phyloP scores from a whole-genome alignment of 2,329 filamentous ascomycete genomes.

The Fusarium robinianum region DNA sequence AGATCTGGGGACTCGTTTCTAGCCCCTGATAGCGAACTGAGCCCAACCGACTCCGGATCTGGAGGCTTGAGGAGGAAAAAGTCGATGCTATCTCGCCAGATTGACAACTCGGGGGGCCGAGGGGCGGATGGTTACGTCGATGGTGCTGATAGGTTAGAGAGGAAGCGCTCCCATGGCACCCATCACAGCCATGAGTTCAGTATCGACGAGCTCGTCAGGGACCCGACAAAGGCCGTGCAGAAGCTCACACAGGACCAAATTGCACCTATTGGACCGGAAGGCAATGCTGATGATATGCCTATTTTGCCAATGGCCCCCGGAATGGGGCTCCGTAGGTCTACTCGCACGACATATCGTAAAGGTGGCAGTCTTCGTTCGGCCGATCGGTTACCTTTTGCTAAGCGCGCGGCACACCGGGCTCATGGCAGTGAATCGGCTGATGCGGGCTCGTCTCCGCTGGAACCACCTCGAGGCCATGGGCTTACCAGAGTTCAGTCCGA shows the following conservation, averaged over 20 bases:
- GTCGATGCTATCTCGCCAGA: conserved; percentile 92
- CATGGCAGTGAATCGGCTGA: conserved; percentile 58
- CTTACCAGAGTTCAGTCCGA: conserved; percentile 72
- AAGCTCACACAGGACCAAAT: conserved; percentile 65
- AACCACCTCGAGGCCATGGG: conserved; percentile 54
- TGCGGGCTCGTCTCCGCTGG: conserved; percentile 44
- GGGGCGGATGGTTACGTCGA: conserved; percentile 72
- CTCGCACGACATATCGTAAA: conserved; percentile 85
- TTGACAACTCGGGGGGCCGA: conserved; percentile 70
- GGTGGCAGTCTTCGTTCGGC: conserved; percentile 82
- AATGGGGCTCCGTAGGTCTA: conserved; percentile 83
- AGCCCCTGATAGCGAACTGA: conserved; percentile 57
- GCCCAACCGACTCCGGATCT: conserved; percentile 59
- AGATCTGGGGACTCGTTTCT: conserved; percentile 75
- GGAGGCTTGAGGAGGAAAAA: conserved; percentile 81
- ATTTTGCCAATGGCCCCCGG: conserved; percentile 81
- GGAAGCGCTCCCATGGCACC: conserved; percentile 67
- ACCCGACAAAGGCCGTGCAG: conserved; percentile 73
- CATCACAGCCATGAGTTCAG: conserved; percentile 64
- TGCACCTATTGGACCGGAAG: conserved; percentile 48
- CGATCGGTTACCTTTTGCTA: conserved; percentile 75
- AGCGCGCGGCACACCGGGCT: conserved; percentile 66
- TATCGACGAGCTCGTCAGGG: conserved; percentile 80
- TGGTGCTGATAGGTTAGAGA: conserved; percentile 78
- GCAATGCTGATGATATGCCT: conserved; percentile 72